These are phyloP conservation scores for Tuber calosporum DNA, from an alignment of 495 filamentous ascomycete species.

Conservation along the genomic window DNA sequence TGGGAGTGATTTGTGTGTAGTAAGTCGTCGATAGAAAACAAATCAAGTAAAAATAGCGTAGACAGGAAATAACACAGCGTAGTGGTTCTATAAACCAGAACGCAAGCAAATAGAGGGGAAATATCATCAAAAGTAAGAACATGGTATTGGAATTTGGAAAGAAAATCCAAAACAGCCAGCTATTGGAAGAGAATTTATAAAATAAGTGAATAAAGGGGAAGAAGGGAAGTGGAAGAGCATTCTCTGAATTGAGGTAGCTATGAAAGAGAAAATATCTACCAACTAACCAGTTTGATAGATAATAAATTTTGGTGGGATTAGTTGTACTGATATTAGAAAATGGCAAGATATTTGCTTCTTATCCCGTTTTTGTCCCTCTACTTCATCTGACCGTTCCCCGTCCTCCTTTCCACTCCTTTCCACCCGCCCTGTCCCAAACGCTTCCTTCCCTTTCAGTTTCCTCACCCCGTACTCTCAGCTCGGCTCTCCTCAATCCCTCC, in stretches of 20 bases:
- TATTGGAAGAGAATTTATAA: not conserved
- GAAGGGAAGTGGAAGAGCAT: not conserved
- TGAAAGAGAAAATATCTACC: not conserved
- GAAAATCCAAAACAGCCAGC: not conserved
- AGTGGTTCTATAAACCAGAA: not conserved
- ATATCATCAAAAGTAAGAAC: not conserved
- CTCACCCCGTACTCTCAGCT: not conserved
- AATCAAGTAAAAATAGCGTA: not conserved
- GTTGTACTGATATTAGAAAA: not conserved
- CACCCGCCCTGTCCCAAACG: not conserved
- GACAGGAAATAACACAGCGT: not conserved
- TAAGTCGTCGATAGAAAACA: not conserved
- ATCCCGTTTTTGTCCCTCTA: not conserved
- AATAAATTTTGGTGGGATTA: not conserved
- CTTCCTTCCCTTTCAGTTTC: not conserved
- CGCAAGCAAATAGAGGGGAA: not conserved
- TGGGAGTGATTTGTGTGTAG: not conserved
- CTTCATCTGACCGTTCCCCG: not conserved
- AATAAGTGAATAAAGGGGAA: not conserved
- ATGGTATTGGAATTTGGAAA: not conserved
- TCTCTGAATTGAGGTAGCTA: not conserved
- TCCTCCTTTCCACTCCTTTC: not conserved
- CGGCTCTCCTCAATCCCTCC: not conserved
- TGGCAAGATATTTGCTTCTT: not conserved
- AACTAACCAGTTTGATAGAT: not conserved